These are phyloP conservation scores for Coniosporium apollinis DNA, from an alignment of 495 filamentous ascomycete genomes.

Conservation along the genomic window DNA sequence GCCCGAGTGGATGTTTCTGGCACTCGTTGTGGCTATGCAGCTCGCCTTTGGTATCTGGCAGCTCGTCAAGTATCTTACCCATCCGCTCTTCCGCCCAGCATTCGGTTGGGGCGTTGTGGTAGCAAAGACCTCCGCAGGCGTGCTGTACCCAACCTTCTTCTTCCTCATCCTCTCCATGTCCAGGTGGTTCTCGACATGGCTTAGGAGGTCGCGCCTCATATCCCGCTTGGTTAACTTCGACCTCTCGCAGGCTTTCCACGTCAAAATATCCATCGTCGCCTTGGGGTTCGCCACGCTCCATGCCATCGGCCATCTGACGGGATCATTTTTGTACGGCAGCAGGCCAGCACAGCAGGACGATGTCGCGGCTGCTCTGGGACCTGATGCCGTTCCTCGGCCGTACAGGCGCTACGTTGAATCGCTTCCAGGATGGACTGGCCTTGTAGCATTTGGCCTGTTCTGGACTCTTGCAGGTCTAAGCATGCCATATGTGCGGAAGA, in stretches of 20 bases:
- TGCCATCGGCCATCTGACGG: conserved; percentile 23
- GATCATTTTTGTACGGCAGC: conserved; percentile 21
- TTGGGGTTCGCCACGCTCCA: conserved; percentile 23
- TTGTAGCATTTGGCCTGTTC: conserved; percentile 20
- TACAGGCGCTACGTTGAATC: conserved; percentile 15
- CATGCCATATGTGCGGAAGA: conserved; percentile 18
- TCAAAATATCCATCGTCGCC: conserved; percentile 19
- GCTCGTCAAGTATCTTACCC: conserved; percentile 20
- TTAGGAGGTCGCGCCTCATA: conserved; percentile 17
- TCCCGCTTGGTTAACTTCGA: conserved; percentile 27
- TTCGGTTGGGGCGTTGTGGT: conserved; percentile 25
- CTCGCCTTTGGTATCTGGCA: conserved; percentile 25
- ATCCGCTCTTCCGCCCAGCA: conserved; percentile 10
- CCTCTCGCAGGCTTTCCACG: conserved; percentile 23
- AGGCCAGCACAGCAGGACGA: conserved; percentile 10
- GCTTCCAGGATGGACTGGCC: conserved; percentile 20
- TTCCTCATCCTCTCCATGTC: conserved; percentile 26
- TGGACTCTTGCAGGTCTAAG: conserved; percentile 18
- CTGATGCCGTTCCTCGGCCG: conserved; percentile 9
- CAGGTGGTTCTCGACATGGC: conserved; percentile 20
- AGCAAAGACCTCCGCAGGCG: conserved; percentile 24
- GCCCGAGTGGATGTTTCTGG: conserved; percentile 19
- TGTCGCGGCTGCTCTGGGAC: conserved; percentile 14
- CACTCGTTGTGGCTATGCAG: conserved; percentile 18
- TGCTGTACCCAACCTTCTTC: conserved; percentile 27